Percentiles rank a stretch among this genome's conserved stretches.
These are phyloP conservation scores for Didymella pinodella DNA, from an alignment of 2,329 filamentous ascomycete species.

Conservation along the genomic window DNA sequence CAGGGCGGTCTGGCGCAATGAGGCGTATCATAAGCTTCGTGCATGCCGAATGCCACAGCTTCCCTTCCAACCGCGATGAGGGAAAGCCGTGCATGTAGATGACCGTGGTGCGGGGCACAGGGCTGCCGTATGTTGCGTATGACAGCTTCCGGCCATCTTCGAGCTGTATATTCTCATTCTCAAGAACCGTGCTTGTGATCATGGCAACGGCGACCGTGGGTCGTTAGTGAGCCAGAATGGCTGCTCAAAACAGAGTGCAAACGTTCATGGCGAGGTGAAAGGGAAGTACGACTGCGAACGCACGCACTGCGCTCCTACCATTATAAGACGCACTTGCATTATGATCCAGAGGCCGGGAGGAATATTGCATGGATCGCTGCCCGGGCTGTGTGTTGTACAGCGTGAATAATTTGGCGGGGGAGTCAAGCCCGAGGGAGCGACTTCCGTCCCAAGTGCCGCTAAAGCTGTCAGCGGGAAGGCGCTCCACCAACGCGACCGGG, in stretches of 20 bases:
- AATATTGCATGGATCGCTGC: slow-evolving; percentile 16
- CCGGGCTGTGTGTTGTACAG: slow-evolving; percentile 22
- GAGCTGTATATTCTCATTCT: slow-evolving; percentile 39
- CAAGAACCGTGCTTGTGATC: slow-evolving; percentile 28
- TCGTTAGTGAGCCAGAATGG: slow-evolving; percentile 7
- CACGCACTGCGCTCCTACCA: slow-evolving; percentile 1
- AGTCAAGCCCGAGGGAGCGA: slow-evolving; percentile 3
- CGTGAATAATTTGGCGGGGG: slow-evolving; percentile 19
- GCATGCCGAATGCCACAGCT: slow-evolving; percentile 45
- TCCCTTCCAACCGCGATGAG: slow-evolving; percentile 54
- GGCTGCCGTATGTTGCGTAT: slow-evolving; percentile 56
- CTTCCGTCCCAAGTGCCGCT: slow-evolving; percentile 13
- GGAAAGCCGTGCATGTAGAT: slow-evolving; percentile 57
- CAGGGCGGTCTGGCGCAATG: slow-evolving; percentile 56
- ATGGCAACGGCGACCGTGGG: slow-evolving; percentile 7
- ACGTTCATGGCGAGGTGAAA: slow-evolving; percentile 9
- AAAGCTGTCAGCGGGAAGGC: slow-evolving; percentile 14
- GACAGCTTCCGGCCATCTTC: slow-evolving; percentile 52
- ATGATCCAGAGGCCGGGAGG: slow-evolving; percentile 14
- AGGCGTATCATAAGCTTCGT: slow-evolving; percentile 50
- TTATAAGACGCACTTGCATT: slow-evolving; percentile 15
- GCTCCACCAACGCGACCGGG: slow-evolving; percentile 3
- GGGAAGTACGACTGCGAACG: not conserved
- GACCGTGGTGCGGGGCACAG: slow-evolving; percentile 51
- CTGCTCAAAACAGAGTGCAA: slow-evolving; percentile 10